Evolutionary conservation across 169 alveolate species (phyloP), one percentile per base, ranked within the genome.

Genomic region (Plasmodium knowlesi): DNA sequence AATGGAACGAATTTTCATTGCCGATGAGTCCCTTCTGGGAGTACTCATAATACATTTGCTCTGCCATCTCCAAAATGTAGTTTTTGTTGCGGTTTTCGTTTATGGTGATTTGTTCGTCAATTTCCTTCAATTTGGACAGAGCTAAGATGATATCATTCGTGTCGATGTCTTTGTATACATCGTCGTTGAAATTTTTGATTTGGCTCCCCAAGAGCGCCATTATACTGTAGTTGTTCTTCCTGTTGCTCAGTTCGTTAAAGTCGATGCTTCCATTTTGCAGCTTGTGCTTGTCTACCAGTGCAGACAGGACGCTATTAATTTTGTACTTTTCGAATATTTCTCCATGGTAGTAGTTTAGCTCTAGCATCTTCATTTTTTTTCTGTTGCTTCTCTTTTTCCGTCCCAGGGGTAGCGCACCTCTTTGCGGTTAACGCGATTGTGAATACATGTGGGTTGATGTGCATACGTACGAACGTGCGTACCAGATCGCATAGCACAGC

Each of bases 191-290:
- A 54, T 86, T 86, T 76, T 86, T 86, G 14, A 86, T 74, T 70
- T 86, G 93, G 46, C 93, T 86, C 32, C 93, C 93, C 53, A 86
- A 76, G 43, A 86, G 82, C 6, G 93, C 93, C 93, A 86, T 86
- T 30, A 86, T 86, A 43, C 93, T 86, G 41, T 86, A 86, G 81
- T 86, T 86, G 81, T 86, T 86, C 71, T 86, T 86, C 22, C 70
- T 86, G 67, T 53, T 86, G 37, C 93, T 86, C 81, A 86, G 76
- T 76, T 86, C 93, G 43, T 86, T 28, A 70, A 86, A 74, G 32
- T 86, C 86, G 19, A 86, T 76, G 71, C 85, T 86, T 74, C 74
- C 84, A 53, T 86, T 86, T 86, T 86, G 93, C 78, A 86, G 67
- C 57, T 86, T 86, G 41, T 86, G 79, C 19, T 86, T 86, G 70